Conservation (phyloP, 2,329 filamentous ascomycete genomes). For the Ramularia collo-cygni region DNA sequence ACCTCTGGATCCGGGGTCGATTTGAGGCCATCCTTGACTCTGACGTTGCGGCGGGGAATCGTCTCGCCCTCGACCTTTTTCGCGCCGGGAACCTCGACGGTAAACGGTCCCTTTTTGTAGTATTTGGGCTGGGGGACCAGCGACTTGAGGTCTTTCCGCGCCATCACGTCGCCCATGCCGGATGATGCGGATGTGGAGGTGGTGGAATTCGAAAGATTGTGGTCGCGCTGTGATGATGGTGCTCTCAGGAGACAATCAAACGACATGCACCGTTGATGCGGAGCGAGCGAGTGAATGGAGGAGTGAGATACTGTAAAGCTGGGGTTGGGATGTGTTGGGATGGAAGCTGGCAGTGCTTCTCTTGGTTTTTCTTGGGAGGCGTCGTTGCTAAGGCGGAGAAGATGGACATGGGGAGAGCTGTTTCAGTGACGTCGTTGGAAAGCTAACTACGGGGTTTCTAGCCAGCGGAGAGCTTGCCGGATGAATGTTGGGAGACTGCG, state of each 20-base stretch:
- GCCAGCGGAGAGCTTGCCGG: too few relatives aligned
- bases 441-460: too few relatives aligned
- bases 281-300: too few relatives aligned
- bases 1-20: conserved; percentile 61
- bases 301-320: not conserved
- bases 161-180: conserved; percentile 30
- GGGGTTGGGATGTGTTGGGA: not conserved
- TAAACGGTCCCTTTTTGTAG: conserved; percentile 64
- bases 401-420: not conserved
- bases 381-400: conserved; percentile 2
- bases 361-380: conserved; percentile 1
- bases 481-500: too few relatives aligned
- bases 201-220: not conserved
- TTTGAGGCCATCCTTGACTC: conserved; percentile 63
- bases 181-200: conserved; percentile 3
- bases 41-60: conserved; percentile 67
- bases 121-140: conserved; percentile 41
- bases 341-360: too few relatives aligned
- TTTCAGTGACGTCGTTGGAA: not conserved
- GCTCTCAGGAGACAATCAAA: conserved; percentile 11
- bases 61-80: conserved; percentile 72
- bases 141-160: conserved; percentile 40
- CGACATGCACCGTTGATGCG: conserved; percentile 12
- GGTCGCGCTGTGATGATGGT: conserved; percentile 3
- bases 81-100: conserved; percentile 62